Evolutionary conservation across 768 basidiomycete species (phyloP), one percentile per base, ranked within the genome.

Genomic region (Phlebiopsis gigantea): DNA sequence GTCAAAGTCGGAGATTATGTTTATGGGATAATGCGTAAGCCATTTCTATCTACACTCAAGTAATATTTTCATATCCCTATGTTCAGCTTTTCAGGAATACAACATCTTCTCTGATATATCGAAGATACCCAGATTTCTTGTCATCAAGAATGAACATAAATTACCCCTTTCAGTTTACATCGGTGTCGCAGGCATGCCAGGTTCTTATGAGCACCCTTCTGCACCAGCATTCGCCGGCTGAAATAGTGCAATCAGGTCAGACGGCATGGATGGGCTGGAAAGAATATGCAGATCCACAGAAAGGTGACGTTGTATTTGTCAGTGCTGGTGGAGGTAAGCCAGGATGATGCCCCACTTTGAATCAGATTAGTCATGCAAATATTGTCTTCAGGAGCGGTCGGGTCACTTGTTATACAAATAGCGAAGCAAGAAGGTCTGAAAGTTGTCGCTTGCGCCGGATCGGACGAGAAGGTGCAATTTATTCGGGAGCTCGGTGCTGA

Each of bases 391-490:
- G 73, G 73, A 7, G 70, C 83, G 17, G 85, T 89, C 22, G 87
- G 87, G 61, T 79, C 80, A 80, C 83, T 75, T n/a, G 74, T 76
- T 46, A 66, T 72, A 26, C 75, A 78, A 64, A 61, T 78, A 15
- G 75, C 77, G 30, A 76, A 76, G 59, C 60, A 59, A 2, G 66
- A 70, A 0, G 78, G 77, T 0, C 60, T 75, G 30, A 85, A 83
- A 61, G 88, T 90, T 39, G 85, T 91, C 51, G 84, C 79, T 0
- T 86, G 83, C 0, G 83, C 85, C 0, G 86, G 89, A 1, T 79
- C 80, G 0, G 85, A 89, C 19, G 83, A 86, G 50, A 90, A 91
- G 68, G 84, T 90, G 7, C 66, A 73, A 6, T 86, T 79, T 63
- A 42, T 85, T 69, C 76, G 76, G 48, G 74, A 76, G 4, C 61